A percentile compares a stretch with the other conserved stretches of the same genome.
These are phyloP conservation scores for Pittosporum tobira DNA, from an alignment of 129 eudicot species.

Conservation along the genomic window DNA sequence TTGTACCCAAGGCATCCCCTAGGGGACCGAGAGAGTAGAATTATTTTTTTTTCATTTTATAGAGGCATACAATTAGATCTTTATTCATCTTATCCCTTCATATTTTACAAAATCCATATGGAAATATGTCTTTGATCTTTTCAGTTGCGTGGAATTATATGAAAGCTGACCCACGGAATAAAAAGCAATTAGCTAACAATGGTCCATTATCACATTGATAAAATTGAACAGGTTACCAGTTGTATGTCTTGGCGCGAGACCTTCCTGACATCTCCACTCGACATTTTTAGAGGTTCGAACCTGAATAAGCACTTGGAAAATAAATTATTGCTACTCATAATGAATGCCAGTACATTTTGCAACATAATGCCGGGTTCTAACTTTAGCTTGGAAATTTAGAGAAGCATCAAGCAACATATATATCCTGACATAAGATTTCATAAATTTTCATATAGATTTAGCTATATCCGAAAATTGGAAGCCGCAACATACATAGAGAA, in stretches of 20 bases:
- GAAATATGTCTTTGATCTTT: not conserved
- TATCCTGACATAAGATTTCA: not conserved
- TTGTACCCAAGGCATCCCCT: too few relatives aligned
- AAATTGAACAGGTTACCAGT: slow-evolving; percentile 42
- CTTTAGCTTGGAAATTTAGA: slow-evolving; percentile 6
- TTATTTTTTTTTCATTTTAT: too few relatives aligned
- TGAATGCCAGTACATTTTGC: not conserved
- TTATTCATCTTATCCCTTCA: not conserved
- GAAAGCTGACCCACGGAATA: not conserved
- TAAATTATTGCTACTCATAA: not conserved
- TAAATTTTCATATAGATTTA: not conserved
- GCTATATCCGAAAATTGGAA: not conserved
- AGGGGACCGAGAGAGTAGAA: too few relatives aligned
- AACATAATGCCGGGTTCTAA: slow-evolving; percentile 9
- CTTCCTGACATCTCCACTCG: slow-evolving; percentile 53
- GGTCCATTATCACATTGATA: slow-evolving; percentile 1
- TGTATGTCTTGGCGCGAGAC: slow-evolving; percentile 70
- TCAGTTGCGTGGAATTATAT: not conserved
- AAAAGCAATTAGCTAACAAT: not conserved
- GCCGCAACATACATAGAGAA: not conserved
- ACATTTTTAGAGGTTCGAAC: slow-evolving; percentile 30
- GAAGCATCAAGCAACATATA: not conserved
- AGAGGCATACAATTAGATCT: not conserved
- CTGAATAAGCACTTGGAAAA: not conserved
- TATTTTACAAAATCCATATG: too few relatives aligned